Conservation (phyloP, 768 basidiomycete species). For the Amanita inopinata region DNA sequence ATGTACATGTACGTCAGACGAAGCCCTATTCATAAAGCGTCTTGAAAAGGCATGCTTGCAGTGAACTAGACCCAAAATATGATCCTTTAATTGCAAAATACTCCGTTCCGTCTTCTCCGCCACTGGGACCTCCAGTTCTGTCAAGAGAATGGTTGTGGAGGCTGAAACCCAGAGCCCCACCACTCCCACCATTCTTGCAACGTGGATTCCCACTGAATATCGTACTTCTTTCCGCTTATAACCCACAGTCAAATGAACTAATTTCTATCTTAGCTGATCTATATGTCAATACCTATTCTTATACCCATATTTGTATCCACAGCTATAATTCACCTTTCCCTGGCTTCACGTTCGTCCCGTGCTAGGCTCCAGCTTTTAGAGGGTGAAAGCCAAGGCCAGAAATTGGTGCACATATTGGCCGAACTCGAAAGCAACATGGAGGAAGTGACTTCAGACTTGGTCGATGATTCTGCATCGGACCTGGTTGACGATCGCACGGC, state of each 20-base stretch:
- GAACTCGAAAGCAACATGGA: conserved; percentile 54
- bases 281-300: conserved; percentile 51
- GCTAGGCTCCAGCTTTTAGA: conserved; percentile 51
- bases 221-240: no score
- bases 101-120: conserved; percentile 27
- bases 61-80: conserved; percentile 50
- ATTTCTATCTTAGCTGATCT: conserved; percentile 32
- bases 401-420: conserved; percentile 47
- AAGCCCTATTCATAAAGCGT: not conserved
- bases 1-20: conserved; percentile 44
- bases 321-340: conserved; percentile 43
- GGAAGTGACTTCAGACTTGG: conserved; percentile 20
- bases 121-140: conserved; percentile 29
- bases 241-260: no score
- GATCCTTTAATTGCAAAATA: conserved; percentile 47
- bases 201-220: conserved; percentile 62
- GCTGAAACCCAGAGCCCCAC: conserved; percentile 27
- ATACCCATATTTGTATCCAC: conserved; percentile 50
- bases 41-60: conserved; percentile 17
- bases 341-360: conserved; percentile 50
- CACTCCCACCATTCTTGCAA: conserved; percentile 52
- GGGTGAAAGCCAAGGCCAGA: conserved; percentile 35
- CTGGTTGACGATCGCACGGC: conserved; percentile 35
- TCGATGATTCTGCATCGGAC: conserved; percentile 35
- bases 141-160: conserved; percentile 36